Evolutionary conservation across 2,329 filamentous ascomycete species (phyloP).

Genomic region (Hysterium pulicare): DNA sequence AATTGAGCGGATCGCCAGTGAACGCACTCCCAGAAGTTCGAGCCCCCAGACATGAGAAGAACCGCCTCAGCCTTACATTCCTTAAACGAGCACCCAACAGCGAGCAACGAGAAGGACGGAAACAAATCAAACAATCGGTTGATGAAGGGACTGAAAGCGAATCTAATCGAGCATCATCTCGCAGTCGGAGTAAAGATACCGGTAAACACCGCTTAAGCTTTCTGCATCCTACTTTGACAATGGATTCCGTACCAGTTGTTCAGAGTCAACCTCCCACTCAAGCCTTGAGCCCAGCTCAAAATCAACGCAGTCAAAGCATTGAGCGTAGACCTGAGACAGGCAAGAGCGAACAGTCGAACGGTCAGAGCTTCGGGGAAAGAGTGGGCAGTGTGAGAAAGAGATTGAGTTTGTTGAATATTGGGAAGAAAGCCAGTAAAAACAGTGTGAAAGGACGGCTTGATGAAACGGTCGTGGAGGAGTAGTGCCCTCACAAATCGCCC

Average conservation of each 20-base stretch:
- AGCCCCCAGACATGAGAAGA: conserved; percentile 35
- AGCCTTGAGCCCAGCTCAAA: conserved; percentile 14
- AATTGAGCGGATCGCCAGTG: conserved; percentile 23
- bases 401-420: conserved; percentile 72
- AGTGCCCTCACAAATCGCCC: too few species aligned
- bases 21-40: conserved; percentile 20
- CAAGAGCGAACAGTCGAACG: conserved; percentile 41
- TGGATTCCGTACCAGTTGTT: conserved; percentile 27
- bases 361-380: conserved; percentile 29
- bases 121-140: conserved; percentile 12
- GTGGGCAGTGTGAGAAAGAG: conserved; percentile 68
- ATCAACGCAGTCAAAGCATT: conserved; percentile 6
- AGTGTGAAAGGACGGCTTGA: conserved; percentile 36
- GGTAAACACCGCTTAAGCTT: conserved; percentile 25
- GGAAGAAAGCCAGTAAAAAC: conserved; percentile 63
- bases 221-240: conserved; percentile 25
- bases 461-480: conserved; percentile 34
- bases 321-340: conserved; percentile 23
- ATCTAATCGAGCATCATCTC: conserved; percentile 18
- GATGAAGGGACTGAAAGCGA: conserved; percentile 20
- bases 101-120: conserved; percentile 18
- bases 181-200: conserved; percentile 33
- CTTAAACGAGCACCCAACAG: conserved; percentile 33
- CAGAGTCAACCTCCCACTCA: conserved; percentile 10
- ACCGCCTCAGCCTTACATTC: conserved; percentile 37